Evolutionary conservation across 1,284 basidiomycete genomes (phyloP).

Genomic region (Malassezia dermatis): DNA sequence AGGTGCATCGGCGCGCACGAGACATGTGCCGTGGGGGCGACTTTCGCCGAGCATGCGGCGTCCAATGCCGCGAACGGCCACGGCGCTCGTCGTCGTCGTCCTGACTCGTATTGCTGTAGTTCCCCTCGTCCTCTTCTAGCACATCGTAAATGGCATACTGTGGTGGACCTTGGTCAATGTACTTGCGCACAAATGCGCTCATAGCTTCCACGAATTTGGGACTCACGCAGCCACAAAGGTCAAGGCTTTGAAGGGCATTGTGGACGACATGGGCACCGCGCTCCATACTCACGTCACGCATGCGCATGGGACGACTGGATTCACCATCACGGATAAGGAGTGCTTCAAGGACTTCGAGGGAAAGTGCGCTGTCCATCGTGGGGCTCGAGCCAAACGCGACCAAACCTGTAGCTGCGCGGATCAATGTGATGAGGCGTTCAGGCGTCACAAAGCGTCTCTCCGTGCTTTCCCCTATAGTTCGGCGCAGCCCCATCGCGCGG

Average conservation of each 20-base stretch:
- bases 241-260: constrained; percentile 64
- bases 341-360: constrained; percentile 41
- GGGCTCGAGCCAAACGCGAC: constrained; percentile 42
- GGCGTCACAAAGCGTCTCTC: constrained; percentile 85
- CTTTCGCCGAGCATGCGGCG: background rate
- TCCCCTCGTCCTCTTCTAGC: constrained; percentile 21
- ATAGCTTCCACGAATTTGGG: constrained; percentile 73
- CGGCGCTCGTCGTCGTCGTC: constrained; percentile 16
- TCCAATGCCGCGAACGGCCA: background rate
- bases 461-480: constrained; percentile 78
- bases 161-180: constrained; percentile 52
- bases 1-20: constrained; percentile 42
- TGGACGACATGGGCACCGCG: constrained; percentile 22
- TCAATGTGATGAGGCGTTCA: constrained; percentile 56
- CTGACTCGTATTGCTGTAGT: background rate
- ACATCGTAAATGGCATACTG: constrained; percentile 18
- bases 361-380: constrained; percentile 44
- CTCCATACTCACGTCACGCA: constrained; percentile 42
- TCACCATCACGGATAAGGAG: constrained; percentile 43
- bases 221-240: constrained; percentile 88
- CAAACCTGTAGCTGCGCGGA: constrained; percentile 36
- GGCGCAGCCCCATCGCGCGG: constrained; percentile 82
- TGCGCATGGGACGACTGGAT: constrained; percentile 25
- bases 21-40: background rate
- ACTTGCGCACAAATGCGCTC: constrained; percentile 66